phyloP scores from a whole-genome alignment of 1,284 basidiomycete genomes.

The Melampsora americana region DNA sequence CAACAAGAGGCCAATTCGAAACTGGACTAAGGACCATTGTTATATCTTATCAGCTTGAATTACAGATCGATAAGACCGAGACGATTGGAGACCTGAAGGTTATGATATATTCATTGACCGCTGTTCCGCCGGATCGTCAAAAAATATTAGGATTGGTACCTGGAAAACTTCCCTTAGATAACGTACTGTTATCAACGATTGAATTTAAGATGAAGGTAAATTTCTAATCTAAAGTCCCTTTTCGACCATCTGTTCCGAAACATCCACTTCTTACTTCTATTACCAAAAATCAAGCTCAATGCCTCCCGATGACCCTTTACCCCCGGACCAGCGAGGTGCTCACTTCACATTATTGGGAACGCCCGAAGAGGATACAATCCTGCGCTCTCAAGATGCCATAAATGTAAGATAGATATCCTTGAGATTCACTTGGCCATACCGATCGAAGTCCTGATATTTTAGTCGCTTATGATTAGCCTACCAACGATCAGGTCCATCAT shows the following conservation, averaged over 20 bases:
- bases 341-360: slow-evolving; percentile 42
- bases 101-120: slow-evolving; percentile 66
- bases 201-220: slow-evolving; percentile 50
- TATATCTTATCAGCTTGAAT: too few relatives aligned
- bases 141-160: slow-evolving; percentile 83
- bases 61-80: slow-evolving; percentile 16
- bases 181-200: slow-evolving; percentile 61
- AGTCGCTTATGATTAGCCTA: too few relatives aligned
- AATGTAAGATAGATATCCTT: too few relatives aligned
- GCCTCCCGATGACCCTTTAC: not conserved
- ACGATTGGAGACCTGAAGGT: slow-evolving; percentile 47
- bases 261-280: slow-evolving; percentile 37
- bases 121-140: slow-evolving; percentile 77
- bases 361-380: slow-evolving; percentile 32
- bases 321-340: slow-evolving; percentile 23
- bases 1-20: too few relatives aligned
- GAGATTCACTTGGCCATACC: too few relatives aligned
- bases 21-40: too few relatives aligned
- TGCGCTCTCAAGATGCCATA: not conserved
- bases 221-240: slow-evolving; percentile 47
- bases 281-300: not conserved
- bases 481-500: too few relatives aligned
- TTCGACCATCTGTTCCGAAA: not conserved
- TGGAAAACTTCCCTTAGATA: slow-evolving; percentile 74
- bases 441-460: too few relatives aligned